Evolutionary conservation across 2,329 filamentous ascomycete species (phyloP).

Genomic region (Ascochyta viciae-villosae): DNA sequence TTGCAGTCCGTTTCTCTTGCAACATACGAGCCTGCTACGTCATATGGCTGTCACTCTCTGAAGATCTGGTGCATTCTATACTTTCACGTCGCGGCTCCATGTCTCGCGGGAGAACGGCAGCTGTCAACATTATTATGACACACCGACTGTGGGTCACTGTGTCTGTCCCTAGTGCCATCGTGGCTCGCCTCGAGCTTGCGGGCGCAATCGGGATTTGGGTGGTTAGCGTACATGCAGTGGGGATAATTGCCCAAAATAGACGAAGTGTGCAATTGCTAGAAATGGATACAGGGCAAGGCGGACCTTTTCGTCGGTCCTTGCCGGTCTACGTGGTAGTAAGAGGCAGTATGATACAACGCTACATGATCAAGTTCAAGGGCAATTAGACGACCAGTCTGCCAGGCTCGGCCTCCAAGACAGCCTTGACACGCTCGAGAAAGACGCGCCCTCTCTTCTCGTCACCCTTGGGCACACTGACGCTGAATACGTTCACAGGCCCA

Average conservation of each 20-base stretch:
- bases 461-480: constrained; percentile 75
- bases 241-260: constrained; percentile 7
- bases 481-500: constrained; percentile 77
- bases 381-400: constrained; percentile 48
- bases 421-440: constrained; percentile 88
- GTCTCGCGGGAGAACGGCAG: constrained; percentile 7
- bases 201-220: constrained; percentile 7
- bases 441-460: constrained; percentile 82
- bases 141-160: constrained; percentile 4
- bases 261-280: constrained; percentile 2
- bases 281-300: constrained; percentile 10
- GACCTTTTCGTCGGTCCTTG: constrained; percentile 1
- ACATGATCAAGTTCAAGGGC: constrained; percentile 16
- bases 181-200: constrained; percentile 12
- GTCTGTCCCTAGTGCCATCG: background rate
- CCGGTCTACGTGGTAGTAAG: constrained; percentile 16
- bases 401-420: constrained; percentile 63
- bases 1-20: too few relatives aligned
- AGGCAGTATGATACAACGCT: constrained; percentile 39
- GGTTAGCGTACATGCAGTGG: constrained; percentile 6
- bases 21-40: background rate
- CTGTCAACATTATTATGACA: constrained; percentile 1
- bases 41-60: background rate
- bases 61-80: background rate
- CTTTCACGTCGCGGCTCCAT: background rate